phyloP scores from a whole-genome alignment of 2,329 filamentous ascomycete genomes.

The Lasiodiplodia hormozganensis region DNA sequence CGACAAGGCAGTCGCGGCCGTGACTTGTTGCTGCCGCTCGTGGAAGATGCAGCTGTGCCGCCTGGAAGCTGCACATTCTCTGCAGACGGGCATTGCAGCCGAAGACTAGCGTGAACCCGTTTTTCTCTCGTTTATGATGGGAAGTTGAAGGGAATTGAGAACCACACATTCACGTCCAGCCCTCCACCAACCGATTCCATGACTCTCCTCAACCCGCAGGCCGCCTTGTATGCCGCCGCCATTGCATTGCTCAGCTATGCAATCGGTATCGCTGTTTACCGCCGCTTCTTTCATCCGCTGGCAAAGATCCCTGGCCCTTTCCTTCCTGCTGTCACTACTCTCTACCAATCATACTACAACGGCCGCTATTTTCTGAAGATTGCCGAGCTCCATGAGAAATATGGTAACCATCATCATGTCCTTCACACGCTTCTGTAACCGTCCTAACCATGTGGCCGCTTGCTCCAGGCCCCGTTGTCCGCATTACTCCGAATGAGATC shows the following conservation, averaged over 20 bases:
- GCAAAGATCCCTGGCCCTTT: constrained; percentile 30
- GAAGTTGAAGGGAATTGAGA: no score
- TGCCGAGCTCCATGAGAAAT: constrained; percentile 35
- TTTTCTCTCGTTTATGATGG: no score
- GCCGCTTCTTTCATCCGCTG: constrained; percentile 30
- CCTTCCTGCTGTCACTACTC: constrained; percentile 25
- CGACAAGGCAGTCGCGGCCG: background rate
- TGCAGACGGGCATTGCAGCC: background rate
- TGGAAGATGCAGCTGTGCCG: background rate
- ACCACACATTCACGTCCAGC: no score
- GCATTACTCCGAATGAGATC: constrained; percentile 33
- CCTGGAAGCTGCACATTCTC: background rate
- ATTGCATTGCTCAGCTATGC: background rate
- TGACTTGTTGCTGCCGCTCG: background rate
- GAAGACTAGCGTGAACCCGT: no score
- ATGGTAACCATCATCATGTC: constrained; percentile 15
- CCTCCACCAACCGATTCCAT: background rate
- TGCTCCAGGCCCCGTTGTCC: constrained; percentile 31
- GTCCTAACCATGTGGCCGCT: background rate
- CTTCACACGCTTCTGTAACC: background rate
- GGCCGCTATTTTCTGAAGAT: constrained; percentile 34
- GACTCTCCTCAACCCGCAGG: background rate
- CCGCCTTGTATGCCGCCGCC: background rate
- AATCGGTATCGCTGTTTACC: constrained; percentile 20
- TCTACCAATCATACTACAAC: constrained; percentile 33